Evolutionary conservation across 495 filamentous ascomycete species (phyloP).

Genomic region (Hypoxylon subgilvum): DNA sequence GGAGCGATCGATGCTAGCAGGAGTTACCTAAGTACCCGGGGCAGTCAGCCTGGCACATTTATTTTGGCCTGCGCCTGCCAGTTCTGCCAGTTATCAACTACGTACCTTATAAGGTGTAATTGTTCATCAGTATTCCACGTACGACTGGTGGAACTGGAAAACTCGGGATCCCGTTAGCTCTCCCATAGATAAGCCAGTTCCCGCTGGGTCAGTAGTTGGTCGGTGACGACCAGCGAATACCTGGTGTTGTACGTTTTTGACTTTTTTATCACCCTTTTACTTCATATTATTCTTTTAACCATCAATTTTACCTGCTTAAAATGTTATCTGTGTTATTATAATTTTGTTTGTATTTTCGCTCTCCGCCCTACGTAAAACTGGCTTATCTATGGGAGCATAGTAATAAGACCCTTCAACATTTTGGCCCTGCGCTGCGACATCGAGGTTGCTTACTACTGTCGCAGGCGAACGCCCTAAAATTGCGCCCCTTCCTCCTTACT

Average conservation of each 20-base stretch:
- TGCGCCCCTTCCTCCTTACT: too few species aligned
- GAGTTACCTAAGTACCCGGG: too few species aligned
- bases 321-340: constrained; percentile 10
- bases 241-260: constrained; percentile 53
- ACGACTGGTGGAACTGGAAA: constrained; percentile 55
- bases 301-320: not conserved
- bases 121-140: constrained; percentile 27
- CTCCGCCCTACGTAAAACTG: too few species aligned
- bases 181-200: constrained; percentile 52
- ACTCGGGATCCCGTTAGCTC: constrained; percentile 60
- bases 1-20: too few species aligned
- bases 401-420: too few species aligned
- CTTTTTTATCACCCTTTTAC: constrained; percentile 9
- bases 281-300: constrained; percentile 9
- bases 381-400: too few species aligned
- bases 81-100: too few species aligned
- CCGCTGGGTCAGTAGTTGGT: constrained; percentile 54
- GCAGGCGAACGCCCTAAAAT: too few species aligned
- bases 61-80: too few species aligned
- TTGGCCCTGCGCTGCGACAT: too few species aligned
- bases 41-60: too few species aligned
- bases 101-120: constrained; percentile 34
- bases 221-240: constrained; percentile 58
- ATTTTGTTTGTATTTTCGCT: constrained; percentile 2
- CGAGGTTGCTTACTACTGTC: too few species aligned